Evolutionary conservation across 2,329 filamentous ascomycete genomes (phyloP).

Genomic region (Neurospora sp.): DNA sequence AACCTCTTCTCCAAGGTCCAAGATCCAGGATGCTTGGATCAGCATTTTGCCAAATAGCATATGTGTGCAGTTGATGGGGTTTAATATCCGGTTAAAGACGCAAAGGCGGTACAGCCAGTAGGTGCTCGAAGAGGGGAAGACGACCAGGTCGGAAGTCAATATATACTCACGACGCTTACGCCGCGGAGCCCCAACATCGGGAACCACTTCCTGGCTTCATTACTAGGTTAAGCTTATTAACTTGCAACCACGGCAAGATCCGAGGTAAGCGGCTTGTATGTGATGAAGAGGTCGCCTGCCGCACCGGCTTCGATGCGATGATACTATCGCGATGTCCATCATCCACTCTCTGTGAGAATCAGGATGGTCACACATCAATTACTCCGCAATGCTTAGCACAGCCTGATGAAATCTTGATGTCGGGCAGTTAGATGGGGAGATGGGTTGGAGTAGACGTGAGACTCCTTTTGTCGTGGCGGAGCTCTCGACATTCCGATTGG

Average conservation of each 20-base stretch:
- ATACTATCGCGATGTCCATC: neutral
- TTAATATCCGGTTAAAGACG: conserved; percentile 17
- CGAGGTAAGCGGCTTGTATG: neutral
- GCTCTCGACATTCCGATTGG: neutral
- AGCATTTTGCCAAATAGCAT: conserved; percentile 20
- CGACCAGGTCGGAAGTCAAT: neutral
- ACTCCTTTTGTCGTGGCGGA: neutral
- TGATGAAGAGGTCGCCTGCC: neutral
- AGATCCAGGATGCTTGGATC: conserved; percentile 13
- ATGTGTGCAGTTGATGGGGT: conserved; percentile 11
- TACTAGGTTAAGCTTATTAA: neutral
- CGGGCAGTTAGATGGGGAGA: neutral
- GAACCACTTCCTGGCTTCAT: neutral
- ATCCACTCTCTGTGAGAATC: neutral
- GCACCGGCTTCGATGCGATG: neutral
- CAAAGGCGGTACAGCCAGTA: neutral
- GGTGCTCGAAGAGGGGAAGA: neutral
- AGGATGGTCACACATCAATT: neutral
- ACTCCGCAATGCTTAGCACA: neutral
- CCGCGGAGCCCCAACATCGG: neutral
- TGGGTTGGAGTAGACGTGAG: neutral
- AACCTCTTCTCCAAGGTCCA: conserved; percentile 5
- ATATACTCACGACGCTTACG: neutral
- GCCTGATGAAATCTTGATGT: neutral
- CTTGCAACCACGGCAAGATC: neutral